Evolutionary conservation across 1,284 basidiomycete genomes (phyloP), one percentile per base, ranked within the genome.

Genomic region (Austroboletus niveus): DNA sequence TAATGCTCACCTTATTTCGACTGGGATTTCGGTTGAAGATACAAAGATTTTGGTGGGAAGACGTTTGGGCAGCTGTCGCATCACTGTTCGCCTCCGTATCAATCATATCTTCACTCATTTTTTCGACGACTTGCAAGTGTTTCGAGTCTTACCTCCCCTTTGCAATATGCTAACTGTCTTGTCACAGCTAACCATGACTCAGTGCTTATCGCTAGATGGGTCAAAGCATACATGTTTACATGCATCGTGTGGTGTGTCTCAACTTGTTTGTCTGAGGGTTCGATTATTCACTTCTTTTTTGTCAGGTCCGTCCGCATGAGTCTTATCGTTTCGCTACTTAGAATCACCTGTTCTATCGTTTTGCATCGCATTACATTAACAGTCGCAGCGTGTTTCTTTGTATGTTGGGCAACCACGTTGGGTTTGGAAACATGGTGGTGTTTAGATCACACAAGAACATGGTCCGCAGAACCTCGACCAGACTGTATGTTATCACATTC

Each of bases 31-130:
- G 60, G 10, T 45, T 53, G 8, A 42, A 22, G 22, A 54, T 64
- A 47, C 51, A 30, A 38, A 34, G 52, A 22, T 53, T 62, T 35
- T 60, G 60, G 62, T 62, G 60, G 62, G 62, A 64, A 48, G 62
- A 61, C 30, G 17, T 17, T 1, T 62, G 61, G 63, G 59, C 60
- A 14, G 45, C 42, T 0, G 20, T 59, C 9, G 51, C 53, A 6
- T 22, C 24, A 1, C 10, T 54, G 14, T 51, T 42, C n/a, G 17
- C 53, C 1, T 5, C 31, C 2, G 14, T 34, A 31, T 60, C 39
- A 17, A 24, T 53, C 9, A 1, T 38, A 10, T 47, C 42, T 14
- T 2, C 30, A 8, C 17, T 48, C 4, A 4, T 47, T 9, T 8
- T 35, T 15, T 41, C 9, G 1, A 14, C 9, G 14, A 38, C 38